Evolutionary conservation across 1,139 yeast species (phyloP), one percentile per base, ranked within the genome.

Genomic region (Candida dubliniensis): DNA sequence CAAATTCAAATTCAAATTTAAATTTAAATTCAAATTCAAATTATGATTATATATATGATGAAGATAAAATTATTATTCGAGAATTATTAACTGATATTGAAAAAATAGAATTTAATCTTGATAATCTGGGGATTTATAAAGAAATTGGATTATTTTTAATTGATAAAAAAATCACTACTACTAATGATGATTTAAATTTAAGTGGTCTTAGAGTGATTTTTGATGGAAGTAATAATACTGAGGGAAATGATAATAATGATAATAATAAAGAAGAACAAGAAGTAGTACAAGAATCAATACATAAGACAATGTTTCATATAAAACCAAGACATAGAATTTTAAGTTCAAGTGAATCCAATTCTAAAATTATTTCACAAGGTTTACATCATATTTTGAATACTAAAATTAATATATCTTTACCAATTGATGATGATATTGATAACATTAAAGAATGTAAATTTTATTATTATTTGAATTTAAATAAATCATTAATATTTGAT

Each of bases 231-330:
- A 42, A 34, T 4, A 31, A 32, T n/a, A 40, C 25, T 25, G n/a
- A n/a, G n/a, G n/a, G n/a, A n/a, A n/a, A n/a, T n/a, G n/a, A n/a
- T 18, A 42, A 34, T 4, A 31, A 32, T n/a, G 40, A 15, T 25
- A 38, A 36, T 29, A 46, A 47, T 8, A 52, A 49, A 3, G 51
- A 48, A 10, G 52, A 46, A 11, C 44, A 40, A 13, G 33, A 36
- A 15, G 46, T 34, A 1, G 45, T 45, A 4, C 54, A 50, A 1
- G 52, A 51, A 11, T 56, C 56, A 37, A 47, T 69, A 11, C 66
- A 63, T 47, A 64, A 64, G 43, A 74, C 79, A 0, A 51, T 74
- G 50, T 71, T 74, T 52, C 78, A 74, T 49, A 58, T 71, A 9
- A 71, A 71, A 46, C 78, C 78, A 8, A 61, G 75, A 45, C 76